Evolutionary conservation across 768 basidiomycete species (phyloP).

Genomic region (Leccinum imitatum): DNA sequence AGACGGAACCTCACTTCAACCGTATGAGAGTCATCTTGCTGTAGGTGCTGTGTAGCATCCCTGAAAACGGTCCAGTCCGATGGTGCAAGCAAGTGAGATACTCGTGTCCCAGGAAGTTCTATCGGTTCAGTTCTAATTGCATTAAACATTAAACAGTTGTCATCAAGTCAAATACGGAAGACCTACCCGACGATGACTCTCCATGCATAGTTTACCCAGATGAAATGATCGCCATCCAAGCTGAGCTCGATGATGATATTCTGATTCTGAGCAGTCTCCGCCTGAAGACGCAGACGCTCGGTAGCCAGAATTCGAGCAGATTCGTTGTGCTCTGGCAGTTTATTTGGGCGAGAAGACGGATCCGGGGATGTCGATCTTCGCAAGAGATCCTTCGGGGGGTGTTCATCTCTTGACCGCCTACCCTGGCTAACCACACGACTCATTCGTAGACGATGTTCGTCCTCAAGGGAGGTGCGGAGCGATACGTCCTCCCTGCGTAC

Average conservation of each 20-base stretch:
- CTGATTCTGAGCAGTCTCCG: conserved; percentile 92
- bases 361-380: conserved; percentile 39
- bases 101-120: conserved; percentile 71
- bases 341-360: conserved; percentile 39
- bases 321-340: conserved; percentile 59
- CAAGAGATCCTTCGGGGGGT: conserved; percentile 47
- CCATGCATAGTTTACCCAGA: conserved; percentile 98
- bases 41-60: conserved; percentile 80
- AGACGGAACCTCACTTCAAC: conserved; percentile 90
- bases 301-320: conserved; percentile 85
- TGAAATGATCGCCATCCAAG: conserved; percentile 90
- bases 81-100: conserved; percentile 78
- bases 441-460: conserved; percentile 44
- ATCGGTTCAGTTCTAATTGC: conserved; percentile 74
- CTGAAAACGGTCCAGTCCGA: conserved; percentile 81
- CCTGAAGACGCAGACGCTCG: conserved; percentile 84
- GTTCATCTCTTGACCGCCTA: conserved; percentile 59
- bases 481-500: conserved; percentile 37
- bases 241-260: conserved; percentile 95
- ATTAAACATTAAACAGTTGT: conserved; percentile 14
- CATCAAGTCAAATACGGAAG: neutral
- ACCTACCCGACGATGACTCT: conserved; percentile 84
- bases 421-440: conserved; percentile 50
- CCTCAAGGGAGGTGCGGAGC: conserved; percentile 37
- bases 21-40: conserved; percentile 91